phyloP scores from a whole-genome alignment of 129 eudicot species.

The Artemisia tridentata region DNA sequence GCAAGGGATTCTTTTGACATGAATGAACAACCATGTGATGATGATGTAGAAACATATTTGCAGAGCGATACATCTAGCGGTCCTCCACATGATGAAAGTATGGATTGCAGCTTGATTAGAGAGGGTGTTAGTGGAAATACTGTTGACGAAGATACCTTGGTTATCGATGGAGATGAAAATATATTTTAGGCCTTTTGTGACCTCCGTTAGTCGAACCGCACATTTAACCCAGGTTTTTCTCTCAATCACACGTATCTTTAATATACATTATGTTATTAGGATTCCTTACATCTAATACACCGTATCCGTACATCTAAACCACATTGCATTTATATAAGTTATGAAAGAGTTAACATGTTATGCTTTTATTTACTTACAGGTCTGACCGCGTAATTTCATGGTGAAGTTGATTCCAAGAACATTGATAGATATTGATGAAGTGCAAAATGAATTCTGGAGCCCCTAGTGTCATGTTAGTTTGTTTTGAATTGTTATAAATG shows the following conservation, averaged over 20 bases:
- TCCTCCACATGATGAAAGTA: no score
- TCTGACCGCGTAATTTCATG: neutral
- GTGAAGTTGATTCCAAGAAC: neutral
- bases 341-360: neutral
- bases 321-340: no score
- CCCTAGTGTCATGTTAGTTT: neutral
- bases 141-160: neutral
- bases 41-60: no score
- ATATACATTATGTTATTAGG: no score
- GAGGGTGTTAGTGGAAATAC: no score
- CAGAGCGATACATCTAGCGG: no score
- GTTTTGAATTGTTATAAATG: no score
- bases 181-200: neutral
- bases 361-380: neutral
- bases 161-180: neutral
- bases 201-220: neutral
- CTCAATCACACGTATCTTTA: constrained; percentile 23
- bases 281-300: no score
- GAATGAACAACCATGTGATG: no score
- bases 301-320: no score
- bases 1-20: no score
- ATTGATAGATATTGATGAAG: neutral
- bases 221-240: neutral
- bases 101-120: no score
- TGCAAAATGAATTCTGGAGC: neutral